A percentile compares a stretch with the other conserved stretches of the same genome.
phyloP scores from a whole-genome alignment of 73 alveolate genomes.

The Paramecium bursaria region DNA sequence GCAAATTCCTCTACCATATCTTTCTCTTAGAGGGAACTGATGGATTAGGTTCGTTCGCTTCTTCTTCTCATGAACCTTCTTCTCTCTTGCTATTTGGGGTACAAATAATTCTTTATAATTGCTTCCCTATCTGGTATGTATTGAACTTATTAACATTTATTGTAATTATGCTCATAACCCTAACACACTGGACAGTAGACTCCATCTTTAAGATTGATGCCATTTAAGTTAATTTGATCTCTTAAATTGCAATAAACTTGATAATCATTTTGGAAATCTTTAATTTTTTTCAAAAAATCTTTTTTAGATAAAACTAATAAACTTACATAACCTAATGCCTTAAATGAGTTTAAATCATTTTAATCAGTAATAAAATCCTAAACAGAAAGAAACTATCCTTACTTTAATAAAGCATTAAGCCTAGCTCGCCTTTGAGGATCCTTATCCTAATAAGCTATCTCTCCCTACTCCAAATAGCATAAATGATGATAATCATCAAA shows the following conservation, averaged over 20 bases:
- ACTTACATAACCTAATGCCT: constrained; percentile 44
- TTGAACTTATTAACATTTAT: neutral
- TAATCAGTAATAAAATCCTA: constrained; percentile 17
- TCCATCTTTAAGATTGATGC: neutral
- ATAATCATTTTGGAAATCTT: constrained; percentile 40
- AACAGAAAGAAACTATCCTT: constrained; percentile 47
- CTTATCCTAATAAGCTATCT: constrained; percentile 20
- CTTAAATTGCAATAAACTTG: constrained; percentile 32
- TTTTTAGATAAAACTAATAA: constrained; percentile 35
- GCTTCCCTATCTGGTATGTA: constrained; percentile 37
- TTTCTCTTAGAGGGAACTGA: constrained; percentile 3
- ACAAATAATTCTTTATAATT: neutral
- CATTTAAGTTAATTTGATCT: neutral
- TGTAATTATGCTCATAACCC: neutral
- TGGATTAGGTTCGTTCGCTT: neutral
- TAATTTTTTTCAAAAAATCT: constrained; percentile 22
- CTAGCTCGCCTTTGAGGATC: neutral
- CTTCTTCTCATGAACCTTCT: neutral
- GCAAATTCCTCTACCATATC: constrained; percentile 45
- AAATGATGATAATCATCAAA: neutral
- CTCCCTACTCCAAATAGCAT: constrained; percentile 42
- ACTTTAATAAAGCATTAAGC: neutral
- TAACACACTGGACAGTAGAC: constrained; percentile 49
- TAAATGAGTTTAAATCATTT: neutral
- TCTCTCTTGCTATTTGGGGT: neutral